Percentiles rank a stretch among this genome's conserved stretches.
Evolutionary conservation across 345 rosid species (phyloP).

Genomic region (Ailanthus altissimus): DNA sequence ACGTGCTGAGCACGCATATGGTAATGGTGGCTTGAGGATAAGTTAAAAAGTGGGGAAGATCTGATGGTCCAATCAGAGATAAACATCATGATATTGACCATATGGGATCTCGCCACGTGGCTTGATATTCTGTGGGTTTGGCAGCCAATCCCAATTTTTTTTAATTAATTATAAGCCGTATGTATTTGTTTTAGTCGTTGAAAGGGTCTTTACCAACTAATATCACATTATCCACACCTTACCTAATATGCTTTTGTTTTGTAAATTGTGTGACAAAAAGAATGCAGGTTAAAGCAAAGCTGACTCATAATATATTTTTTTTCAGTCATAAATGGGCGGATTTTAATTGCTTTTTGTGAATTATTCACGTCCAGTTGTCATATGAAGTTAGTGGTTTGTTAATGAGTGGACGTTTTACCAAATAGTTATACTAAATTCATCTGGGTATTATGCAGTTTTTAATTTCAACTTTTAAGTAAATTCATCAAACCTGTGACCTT

Average conservation of each 20-base stretch:
- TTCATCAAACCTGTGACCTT: no score
- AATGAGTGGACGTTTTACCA: not conserved
- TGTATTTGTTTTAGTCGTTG: no score
- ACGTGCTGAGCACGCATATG: no score
- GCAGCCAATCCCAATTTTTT: constrained; percentile 11
- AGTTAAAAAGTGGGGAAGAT: no score
- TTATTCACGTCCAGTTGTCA: no score
- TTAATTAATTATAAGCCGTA: no score
- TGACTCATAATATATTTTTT: no score
- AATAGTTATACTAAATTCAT: not conserved
- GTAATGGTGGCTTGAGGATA: no score
- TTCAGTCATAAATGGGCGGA: no score
- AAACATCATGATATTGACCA: not conserved
- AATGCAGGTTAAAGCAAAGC: no score
- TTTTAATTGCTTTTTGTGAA: no score
- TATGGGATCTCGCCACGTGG: not conserved
- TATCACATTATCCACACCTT: not conserved
- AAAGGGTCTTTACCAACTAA: not conserved
- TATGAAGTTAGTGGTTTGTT: not conserved
- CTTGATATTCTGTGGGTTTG: not conserved
- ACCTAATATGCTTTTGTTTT: not conserved
- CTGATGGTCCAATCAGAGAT: no score
- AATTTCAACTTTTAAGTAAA: not conserved
- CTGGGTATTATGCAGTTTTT: not conserved
- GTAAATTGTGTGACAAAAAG: not conserved